Base-by-base conservation (phyloP, 2,329 filamentous ascomycete genomes). In the Leptosphaerulina australis region DNA sequence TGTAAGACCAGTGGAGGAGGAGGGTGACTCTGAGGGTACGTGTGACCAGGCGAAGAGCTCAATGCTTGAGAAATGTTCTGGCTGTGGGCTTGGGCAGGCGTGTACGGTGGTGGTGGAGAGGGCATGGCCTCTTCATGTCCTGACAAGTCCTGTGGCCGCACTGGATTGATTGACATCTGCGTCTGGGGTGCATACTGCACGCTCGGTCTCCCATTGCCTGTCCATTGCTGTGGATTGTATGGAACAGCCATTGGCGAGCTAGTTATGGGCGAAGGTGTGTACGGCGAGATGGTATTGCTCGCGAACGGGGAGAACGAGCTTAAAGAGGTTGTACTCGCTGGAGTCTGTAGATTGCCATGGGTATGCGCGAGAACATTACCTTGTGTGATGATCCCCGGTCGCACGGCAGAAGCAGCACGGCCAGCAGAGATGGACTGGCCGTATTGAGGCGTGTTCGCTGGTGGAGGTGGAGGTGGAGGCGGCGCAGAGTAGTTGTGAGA, bases 201-300 rank as follows among this genome's bases (percentile, higher is more conserved):
- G 50, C 70, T 69, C 7, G 71, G 62, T 38, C 70, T 68, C 12
- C 66, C 71, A 45, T 63, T 64, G 51, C 74, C 70, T 58, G 67
- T 71, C 78, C 77, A 80, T 73, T 79, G 76, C 60, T 76, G 74
- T 26, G 78, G 77, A 60, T 79, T 79, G 68, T 80, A 80, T 1
- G 76, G 72, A 38, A 67, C 65, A 28, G 71, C 68, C 71, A 74
- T 71, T 38, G 71, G 67, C 39, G 68, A 71, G 47, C 66, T 55
- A 8, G 61, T 50, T 43, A 54, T 49, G n/a, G 68, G 64, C 17
- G 67, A 68, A 14, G 67, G 58, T 38, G 67, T 61, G 65, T 69
- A 69, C 26, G 67, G 53, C 51, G 69, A 69, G 26, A 69, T 58
- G 25, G 68, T 63, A 34, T 52, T 56, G 52, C 66, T 59, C 44